These are phyloP conservation scores for Saururus chinensis DNA, from an alignment of 164 flowering plant species.

Conservation along the genomic window DNA sequence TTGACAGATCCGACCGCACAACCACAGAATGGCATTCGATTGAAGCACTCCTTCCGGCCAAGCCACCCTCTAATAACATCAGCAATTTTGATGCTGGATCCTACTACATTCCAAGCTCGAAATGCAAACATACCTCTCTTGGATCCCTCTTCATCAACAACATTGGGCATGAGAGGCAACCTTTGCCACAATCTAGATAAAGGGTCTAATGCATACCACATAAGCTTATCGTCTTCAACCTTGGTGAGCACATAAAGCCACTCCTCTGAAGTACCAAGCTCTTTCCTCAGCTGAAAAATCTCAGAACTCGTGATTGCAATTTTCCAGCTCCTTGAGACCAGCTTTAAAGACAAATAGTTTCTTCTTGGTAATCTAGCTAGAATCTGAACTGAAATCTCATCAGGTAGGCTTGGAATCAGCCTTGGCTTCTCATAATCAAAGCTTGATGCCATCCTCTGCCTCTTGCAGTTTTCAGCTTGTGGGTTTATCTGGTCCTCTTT, in stretches of 20 bases:
- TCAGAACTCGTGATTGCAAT: conserved; percentile 37
- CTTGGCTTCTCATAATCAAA: conserved; percentile 32
- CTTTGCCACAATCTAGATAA: conserved; percentile 51
- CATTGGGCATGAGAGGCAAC: conserved; percentile 67
- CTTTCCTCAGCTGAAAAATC: conserved; percentile 49
- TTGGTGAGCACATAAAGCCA: conserved; percentile 69
- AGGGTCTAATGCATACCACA: conserved; percentile 76
- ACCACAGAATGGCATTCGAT: conserved; percentile 63
- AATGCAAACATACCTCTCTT: conserved; percentile 28
- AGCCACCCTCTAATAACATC: conserved; percentile 63
- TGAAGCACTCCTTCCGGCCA: conserved; percentile 45
- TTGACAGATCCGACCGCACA: conserved; percentile 69
- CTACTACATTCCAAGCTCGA: conserved; percentile 40
- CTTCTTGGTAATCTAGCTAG: conserved; percentile 78
- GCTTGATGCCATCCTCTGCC: conserved; percentile 44
- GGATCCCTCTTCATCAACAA: conserved; percentile 33
- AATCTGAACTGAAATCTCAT: conserved; percentile 77
- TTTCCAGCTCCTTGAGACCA: conserved; percentile 72
- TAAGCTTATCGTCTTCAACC: conserved; percentile 40
- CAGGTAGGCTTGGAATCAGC: conserved; percentile 75
- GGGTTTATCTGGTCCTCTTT: conserved; percentile 19
- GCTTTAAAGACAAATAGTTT: conserved; percentile 30
- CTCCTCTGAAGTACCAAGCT: conserved; percentile 63
- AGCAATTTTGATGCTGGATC: conserved; percentile 39
- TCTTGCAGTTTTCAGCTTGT: conserved; percentile 41